Percentiles rank a stretch among this genome's conserved stretches.
Evolutionary conservation across 148 eudicot species (phyloP).

Genomic region (Rhododendron ferrugineum): DNA sequence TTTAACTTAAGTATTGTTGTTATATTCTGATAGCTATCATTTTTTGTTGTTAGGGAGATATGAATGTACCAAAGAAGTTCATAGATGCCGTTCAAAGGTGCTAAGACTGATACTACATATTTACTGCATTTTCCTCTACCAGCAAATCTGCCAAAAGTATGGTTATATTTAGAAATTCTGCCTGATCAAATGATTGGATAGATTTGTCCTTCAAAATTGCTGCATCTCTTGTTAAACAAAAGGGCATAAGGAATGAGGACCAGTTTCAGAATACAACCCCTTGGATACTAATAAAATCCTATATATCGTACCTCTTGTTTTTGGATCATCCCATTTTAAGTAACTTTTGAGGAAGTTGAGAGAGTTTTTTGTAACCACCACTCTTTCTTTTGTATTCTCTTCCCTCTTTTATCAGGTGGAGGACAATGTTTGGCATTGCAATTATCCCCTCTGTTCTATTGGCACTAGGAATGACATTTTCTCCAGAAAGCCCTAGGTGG

Average conservation of each 20-base stretch:
- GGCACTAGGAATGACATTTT: slow-evolving; percentile 85
- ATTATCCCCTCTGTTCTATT: slow-evolving; percentile 71
- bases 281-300: not conserved
- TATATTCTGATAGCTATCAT: no score
- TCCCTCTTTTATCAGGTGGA: slow-evolving; percentile 57
- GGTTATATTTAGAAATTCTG: not conserved
- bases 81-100: slow-evolving; percentile 2
- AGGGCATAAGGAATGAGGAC: not conserved
- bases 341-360: not conserved
- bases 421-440: slow-evolving; percentile 94
- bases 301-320: not conserved
- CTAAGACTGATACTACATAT: not conserved
- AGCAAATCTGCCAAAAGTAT: not conserved
- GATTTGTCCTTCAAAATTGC: not conserved
- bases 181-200: not conserved
- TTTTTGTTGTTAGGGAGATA: not conserved
- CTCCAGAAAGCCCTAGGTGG: slow-evolving; percentile 99
- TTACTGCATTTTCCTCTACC: not conserved
- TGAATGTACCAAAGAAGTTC: not conserved
- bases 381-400: not conserved
- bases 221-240: slow-evolving; percentile 2
- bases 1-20: no score
- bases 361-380: not conserved
- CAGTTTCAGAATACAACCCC: no score
- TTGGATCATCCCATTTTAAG: not conserved